Conservation (phyloP, 1,284 basidiomycete species). For the Salmacisia buchloeana region DNA sequence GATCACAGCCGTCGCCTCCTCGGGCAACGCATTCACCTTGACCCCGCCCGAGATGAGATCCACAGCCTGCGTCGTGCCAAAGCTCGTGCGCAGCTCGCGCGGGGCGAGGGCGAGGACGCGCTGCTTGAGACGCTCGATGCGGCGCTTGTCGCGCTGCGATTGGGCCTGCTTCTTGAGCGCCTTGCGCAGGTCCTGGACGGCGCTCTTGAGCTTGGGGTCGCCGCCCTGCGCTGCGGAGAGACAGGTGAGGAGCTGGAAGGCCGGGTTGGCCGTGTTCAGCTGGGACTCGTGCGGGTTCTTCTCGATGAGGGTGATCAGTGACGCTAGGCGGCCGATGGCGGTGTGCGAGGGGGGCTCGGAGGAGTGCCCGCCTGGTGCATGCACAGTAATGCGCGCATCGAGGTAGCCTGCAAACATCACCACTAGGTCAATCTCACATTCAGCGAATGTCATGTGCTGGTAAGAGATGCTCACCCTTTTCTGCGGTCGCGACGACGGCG, state of each 20-base stretch:
- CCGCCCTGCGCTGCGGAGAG: conserved; percentile 57
- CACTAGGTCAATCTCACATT: neutral
- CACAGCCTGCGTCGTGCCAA: conserved; percentile 66
- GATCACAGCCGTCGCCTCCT: conserved; percentile 57
- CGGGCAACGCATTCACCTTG: conserved; percentile 63
- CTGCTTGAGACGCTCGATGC: neutral
- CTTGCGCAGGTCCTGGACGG: conserved; percentile 50
- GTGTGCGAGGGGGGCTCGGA: conserved; percentile 59
- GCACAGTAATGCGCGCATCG: conserved; percentile 27
- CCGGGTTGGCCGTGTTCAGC: conserved; percentile 51
- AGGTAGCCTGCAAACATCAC: conserved; percentile 5
- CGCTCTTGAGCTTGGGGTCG: conserved; percentile 52
- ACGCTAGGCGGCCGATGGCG: conserved; percentile 63
- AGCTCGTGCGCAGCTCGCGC: conserved; percentile 11
- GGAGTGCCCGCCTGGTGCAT: conserved; percentile 63
- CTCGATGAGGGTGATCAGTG: conserved; percentile 60
- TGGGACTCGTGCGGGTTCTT: conserved; percentile 54
- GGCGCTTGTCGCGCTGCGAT: neutral
- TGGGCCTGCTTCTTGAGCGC: conserved; percentile 51
- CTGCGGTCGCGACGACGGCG: conserved; percentile 57
- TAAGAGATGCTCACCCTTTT: conserved; percentile 57
- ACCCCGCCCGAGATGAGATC: conserved; percentile 65
- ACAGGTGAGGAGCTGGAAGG: conserved; percentile 55
- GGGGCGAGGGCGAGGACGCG: conserved; percentile 9
- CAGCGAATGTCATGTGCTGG: conserved; percentile 23